A percentile compares a stretch with the other conserved stretches of the same genome.
phyloP scores from a whole-genome alignment of 2,329 filamentous ascomycete species.

The Herpotrichia juniperi region DNA sequence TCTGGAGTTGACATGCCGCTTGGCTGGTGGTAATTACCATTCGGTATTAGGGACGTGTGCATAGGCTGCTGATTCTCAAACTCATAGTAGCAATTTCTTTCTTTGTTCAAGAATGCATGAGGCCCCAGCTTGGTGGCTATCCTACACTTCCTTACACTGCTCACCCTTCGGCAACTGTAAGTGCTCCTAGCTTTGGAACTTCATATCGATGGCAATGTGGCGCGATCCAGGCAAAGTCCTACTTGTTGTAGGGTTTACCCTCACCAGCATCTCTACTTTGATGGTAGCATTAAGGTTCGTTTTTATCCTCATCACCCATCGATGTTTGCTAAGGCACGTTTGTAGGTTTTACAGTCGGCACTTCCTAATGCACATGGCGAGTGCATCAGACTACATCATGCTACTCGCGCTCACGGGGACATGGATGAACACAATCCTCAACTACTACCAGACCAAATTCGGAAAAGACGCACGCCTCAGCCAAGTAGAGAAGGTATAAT shows the following conservation, averaged over 20 bases:
- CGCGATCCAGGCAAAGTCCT: conserved; percentile 27
- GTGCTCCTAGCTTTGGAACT: no score
- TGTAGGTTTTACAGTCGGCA: conserved; percentile 37
- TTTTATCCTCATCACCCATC: not conserved
- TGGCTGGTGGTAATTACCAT: no score
- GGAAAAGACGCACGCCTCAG: no score
- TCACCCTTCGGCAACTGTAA: no score
- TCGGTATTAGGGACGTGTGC: no score
- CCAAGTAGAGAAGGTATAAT: conserved; percentile 5
- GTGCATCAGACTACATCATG: conserved; percentile 37
- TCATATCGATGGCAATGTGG: conserved; percentile 14
- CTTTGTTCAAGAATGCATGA: no score
- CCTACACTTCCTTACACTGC: no score
- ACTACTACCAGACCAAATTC: conserved; percentile 37
- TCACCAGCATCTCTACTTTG: conserved; percentile 35
- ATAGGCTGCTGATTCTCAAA: no score
- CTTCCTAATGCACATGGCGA: conserved; percentile 30
- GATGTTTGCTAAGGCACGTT: conserved; percentile 7
- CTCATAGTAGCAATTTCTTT: no score
- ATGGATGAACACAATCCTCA: conserved; percentile 35
- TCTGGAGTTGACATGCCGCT: no score
- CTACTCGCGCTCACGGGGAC: conserved; percentile 17
- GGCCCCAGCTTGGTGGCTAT: no score
- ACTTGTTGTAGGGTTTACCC: conserved; percentile 28
- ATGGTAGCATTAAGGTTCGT: conserved; percentile 35